Evolutionary conservation across 129 eudicot genomes (phyloP).

Genomic region (Artemisia tridentata): DNA sequence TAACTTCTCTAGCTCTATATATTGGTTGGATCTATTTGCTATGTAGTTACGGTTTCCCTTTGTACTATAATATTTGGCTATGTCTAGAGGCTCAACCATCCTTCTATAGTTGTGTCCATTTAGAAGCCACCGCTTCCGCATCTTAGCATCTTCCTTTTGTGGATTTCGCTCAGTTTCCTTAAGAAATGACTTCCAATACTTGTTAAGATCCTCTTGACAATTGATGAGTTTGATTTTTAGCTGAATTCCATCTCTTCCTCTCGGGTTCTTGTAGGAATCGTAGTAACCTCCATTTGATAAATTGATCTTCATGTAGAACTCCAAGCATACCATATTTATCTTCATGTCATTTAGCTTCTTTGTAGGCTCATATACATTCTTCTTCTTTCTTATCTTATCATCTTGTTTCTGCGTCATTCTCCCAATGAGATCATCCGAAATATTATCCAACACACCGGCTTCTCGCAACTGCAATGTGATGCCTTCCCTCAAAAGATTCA

Average conservation of each 20-base stretch:
- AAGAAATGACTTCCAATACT: slow-evolving; percentile 38
- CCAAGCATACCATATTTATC: slow-evolving; percentile 39
- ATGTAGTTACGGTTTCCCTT: slow-evolving; percentile 26
- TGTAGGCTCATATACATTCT: slow-evolving; percentile 19
- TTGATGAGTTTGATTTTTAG: slow-evolving; percentile 11
- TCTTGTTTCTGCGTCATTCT: slow-evolving; percentile 6
- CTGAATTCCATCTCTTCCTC: neutral
- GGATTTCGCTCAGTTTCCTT: slow-evolving; percentile 34
- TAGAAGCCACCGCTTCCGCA: slow-evolving; percentile 35
- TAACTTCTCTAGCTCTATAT: slow-evolving; percentile 44
- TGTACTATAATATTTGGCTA: slow-evolving; percentile 41
- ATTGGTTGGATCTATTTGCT: slow-evolving; percentile 27
- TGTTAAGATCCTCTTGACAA: slow-evolving; percentile 16
- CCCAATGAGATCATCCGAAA: slow-evolving; percentile 23
- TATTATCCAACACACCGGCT: slow-evolving; percentile 16
- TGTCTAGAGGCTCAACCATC: slow-evolving; percentile 56
- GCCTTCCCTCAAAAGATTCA: slow-evolving; percentile 31
- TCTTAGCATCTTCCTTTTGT: slow-evolving; percentile 36
- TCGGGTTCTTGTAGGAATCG: slow-evolving; percentile 29
- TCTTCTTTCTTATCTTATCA: neutral
- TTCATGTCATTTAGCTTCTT: slow-evolving; percentile 44
- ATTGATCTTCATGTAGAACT: slow-evolving; percentile 42
- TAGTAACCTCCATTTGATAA: slow-evolving; percentile 38
- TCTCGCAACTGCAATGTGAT: slow-evolving; percentile 37
- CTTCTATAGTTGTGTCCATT: slow-evolving; percentile 50